Conservation (phyloP, 441 rosid species). For the Brassica hybrid region DNA sequence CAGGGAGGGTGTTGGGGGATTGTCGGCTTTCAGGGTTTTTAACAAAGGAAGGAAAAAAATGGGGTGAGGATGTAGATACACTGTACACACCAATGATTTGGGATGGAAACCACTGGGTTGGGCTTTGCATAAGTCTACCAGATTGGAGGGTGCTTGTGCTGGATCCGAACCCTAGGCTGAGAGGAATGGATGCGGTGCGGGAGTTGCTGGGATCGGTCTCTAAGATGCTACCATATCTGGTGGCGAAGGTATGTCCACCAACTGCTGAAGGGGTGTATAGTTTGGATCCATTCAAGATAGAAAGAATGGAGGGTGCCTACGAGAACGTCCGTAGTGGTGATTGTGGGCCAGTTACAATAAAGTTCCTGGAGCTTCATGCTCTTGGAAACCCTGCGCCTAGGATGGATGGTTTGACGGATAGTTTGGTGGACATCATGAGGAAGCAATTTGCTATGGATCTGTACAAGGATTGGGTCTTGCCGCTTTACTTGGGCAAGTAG, state of each 20-base stretch:
- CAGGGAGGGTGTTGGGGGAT: too few species aligned
- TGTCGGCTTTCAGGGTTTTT: too few species aligned
- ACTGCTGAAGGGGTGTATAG: not conserved
- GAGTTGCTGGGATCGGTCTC: not conserved
- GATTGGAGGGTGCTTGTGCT: too few species aligned
- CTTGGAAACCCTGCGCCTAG: not conserved
- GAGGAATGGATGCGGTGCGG: too few species aligned
- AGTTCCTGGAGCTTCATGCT: not conserved
- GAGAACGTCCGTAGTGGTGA: not conserved
- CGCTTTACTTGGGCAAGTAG: not conserved
- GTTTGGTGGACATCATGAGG: not conserved
- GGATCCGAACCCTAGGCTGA: too few species aligned
- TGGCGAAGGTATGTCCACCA: not conserved
- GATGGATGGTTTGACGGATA: not conserved
- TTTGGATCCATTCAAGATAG: not conserved
- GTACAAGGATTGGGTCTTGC: not conserved
- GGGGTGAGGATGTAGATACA: too few species aligned
- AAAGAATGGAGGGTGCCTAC: not conserved
- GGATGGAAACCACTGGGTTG: too few species aligned
- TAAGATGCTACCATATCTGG: not conserved
- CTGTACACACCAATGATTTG: too few species aligned
- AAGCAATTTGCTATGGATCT: not conserved
- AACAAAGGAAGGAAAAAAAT: too few species aligned
- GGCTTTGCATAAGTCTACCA: too few species aligned
- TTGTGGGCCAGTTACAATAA: not conserved